Evolutionary conservation across 2,329 filamentous ascomycete species (phyloP), one percentile per base, ranked within the genome.

Genomic region (Aspergillus versicolor): DNA sequence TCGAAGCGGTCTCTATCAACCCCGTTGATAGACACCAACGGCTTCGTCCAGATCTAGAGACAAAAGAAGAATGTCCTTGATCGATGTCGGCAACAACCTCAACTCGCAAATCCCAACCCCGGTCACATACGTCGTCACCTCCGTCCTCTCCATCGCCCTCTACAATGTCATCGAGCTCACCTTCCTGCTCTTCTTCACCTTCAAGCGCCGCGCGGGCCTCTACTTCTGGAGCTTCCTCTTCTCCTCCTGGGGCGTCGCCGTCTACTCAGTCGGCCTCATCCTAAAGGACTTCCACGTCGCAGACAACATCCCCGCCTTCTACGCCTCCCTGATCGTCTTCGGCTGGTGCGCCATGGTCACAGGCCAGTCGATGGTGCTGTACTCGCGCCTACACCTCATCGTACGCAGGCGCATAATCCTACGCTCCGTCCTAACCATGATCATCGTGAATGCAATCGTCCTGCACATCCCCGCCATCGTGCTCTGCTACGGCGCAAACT

Each of bases 311-410:
- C 63, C 69, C 4, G 5, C 34, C 5, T 37, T 48, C 11, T 17
- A 37, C n/a, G 67, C 75, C 5, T 72, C 75, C 2, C 59, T 81
- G 2, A 71, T 79, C 27, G 75, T 75, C 11, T 61, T 86, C 55
- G 84, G 82, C 17, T 82, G 84, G 78, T 81, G 80, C 60, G 59
- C 74, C 6, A 85, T 86, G 82, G 80, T 87, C 0, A 84, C 83
- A 1, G 84, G 84, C 2, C 82, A 86, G 65, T 82, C 81, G 0
- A 63, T 86, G 12, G 84, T 88, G 0, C 74, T 88, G 0, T 88
- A 83, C 74, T 87, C 84, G 0, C 79, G 85, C 5, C 77, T 88
- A 1, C 83, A 87, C 64, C 73, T 87, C 3, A 75, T 87, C 22
- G 71, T 83, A 0, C 78, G 77, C 37, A 81, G 79, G 22, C 70